Evolutionary conservation across 352 stramenopile genomes (phyloP).

Genomic region (Pythium brachiatum): DNA sequence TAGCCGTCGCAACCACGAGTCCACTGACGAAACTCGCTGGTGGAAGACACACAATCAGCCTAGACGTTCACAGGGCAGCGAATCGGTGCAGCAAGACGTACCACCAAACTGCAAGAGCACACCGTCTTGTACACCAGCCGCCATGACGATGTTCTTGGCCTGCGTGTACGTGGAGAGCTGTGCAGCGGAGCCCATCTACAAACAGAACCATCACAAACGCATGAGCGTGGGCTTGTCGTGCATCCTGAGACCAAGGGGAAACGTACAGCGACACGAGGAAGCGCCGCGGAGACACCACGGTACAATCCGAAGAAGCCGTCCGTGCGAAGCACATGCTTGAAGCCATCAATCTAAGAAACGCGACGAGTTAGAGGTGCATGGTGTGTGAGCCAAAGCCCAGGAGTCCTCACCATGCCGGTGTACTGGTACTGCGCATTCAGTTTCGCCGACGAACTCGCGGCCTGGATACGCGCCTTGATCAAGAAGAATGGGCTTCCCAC

Average conservation of each 20-base stretch:
- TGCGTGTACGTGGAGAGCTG: slow-evolving; percentile 85
- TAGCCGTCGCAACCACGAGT: slow-evolving; percentile 76
- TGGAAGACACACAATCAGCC: no score
- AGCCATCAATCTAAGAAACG: slow-evolving; percentile 61
- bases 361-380: not conserved
- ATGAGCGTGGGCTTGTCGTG: no score
- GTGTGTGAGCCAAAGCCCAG: not conserved
- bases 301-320: slow-evolving; percentile 76
- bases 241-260: not conserved
- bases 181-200: slow-evolving; percentile 77
- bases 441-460: slow-evolving; percentile 61
- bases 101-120: no score
- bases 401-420: slow-evolving; percentile 58
- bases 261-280: slow-evolving; percentile 76
- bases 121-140: slow-evolving; percentile 69
- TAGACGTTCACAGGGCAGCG: no score
- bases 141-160: slow-evolving; percentile 79
- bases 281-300: slow-evolving; percentile 64
- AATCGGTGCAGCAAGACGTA: no score
- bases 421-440: slow-evolving; percentile 87
- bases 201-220: not conserved
- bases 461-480: slow-evolving; percentile 83
- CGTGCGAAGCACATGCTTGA: slow-evolving; percentile 66
- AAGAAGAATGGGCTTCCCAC: slow-evolving; percentile 85
- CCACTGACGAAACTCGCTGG: slow-evolving; percentile 79